phyloP scores from a whole-genome alignment of 2,329 filamentous ascomycete species.

The Colletotrichum brevisporum region DNA sequence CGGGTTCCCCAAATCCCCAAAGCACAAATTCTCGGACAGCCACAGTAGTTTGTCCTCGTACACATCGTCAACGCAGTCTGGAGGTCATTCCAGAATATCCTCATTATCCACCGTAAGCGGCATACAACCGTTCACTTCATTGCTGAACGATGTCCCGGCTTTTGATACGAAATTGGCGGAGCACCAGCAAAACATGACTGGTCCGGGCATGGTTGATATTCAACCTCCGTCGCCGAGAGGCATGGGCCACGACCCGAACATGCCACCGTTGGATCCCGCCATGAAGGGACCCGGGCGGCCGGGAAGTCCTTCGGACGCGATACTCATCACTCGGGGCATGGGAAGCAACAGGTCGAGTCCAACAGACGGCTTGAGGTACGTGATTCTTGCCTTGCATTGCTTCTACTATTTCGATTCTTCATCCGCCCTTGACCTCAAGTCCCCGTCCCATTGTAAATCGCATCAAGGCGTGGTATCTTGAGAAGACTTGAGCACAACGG shows the following conservation, averaged over 20 bases:
- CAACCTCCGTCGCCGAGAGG: constrained; percentile 45
- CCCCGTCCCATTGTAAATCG: no score
- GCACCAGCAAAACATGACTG: constrained; percentile 37
- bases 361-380: constrained; percentile 40
- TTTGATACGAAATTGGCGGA: constrained; percentile 54
- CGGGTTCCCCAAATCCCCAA: constrained; percentile 42
- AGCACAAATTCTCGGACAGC: constrained; percentile 65
- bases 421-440: background rate
- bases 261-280: constrained; percentile 28
- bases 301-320: constrained; percentile 45
- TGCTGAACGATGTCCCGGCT: constrained; percentile 54
- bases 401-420: background rate
- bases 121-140: constrained; percentile 51
- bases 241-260: constrained; percentile 19
- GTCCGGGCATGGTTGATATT: constrained; percentile 41
- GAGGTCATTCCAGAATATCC: constrained; percentile 66
- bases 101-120: constrained; percentile 67
- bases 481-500: no score
- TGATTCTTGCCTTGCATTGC: background rate
- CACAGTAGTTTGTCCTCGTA: constrained; percentile 67
- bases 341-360: constrained; percentile 42
- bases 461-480: no score
- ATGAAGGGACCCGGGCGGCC: constrained; percentile 39
- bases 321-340: constrained; percentile 43
- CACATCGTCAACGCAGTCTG: constrained; percentile 61